Evolutionary conservation across 2,329 filamentous ascomycete genomes (phyloP).

Genomic region (Pestalotiopsis sp.): DNA sequence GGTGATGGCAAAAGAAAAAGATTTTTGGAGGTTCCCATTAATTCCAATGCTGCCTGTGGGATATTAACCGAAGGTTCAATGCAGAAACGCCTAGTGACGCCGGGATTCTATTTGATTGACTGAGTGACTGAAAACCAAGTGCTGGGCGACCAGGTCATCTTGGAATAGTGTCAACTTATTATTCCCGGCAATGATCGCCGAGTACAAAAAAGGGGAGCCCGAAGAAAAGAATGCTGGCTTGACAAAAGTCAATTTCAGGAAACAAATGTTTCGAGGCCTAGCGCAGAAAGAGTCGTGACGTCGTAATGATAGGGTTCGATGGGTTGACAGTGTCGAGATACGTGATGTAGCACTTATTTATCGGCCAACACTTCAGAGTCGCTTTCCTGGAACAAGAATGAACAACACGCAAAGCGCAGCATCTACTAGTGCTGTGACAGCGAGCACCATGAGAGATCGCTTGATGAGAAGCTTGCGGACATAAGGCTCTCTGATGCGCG

Average conservation of each 20-base stretch:
- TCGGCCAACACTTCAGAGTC: conserved; percentile 54
- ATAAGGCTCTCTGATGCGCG: conserved; percentile 85
- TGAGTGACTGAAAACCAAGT: neutral
- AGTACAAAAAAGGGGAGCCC: neutral
- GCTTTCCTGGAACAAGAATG: conserved; percentile 90
- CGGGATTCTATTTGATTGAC: neutral
- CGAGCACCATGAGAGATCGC: conserved; percentile 79
- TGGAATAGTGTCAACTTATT: neutral
- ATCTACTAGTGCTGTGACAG: conserved; percentile 75
- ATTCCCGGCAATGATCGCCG: neutral
- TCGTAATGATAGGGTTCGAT: neutral
- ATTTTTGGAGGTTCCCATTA: neutral
- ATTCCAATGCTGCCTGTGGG: neutral
- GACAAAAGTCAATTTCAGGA: neutral
- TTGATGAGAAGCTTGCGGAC: conserved; percentile 84
- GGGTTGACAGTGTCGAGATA: neutral
- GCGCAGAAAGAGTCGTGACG: neutral
- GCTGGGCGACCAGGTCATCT: neutral
- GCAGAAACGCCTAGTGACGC: neutral
- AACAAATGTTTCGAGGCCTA: neutral
- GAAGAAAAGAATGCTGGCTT: neutral
- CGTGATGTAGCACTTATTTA: neutral
- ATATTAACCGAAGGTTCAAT: neutral
- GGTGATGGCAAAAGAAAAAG: neutral
- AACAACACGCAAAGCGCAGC: conserved; percentile 87